Conservation (phyloP, 2,329 filamentous ascomycete species). For the Clonostachys sp. region DNA sequence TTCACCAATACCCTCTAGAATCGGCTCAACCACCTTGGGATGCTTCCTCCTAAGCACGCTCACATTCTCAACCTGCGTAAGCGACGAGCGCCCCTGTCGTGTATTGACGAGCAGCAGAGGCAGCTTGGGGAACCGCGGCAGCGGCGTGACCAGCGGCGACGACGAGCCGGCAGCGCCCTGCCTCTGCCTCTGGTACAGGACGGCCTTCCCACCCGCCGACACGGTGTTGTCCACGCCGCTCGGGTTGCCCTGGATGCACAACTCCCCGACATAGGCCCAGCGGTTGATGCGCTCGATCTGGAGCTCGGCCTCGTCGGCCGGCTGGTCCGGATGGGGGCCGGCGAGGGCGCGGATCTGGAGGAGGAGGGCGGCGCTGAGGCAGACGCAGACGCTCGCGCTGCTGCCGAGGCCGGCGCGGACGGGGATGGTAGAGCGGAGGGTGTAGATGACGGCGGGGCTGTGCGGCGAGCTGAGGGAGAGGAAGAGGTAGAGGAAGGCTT, state of each 20-base stretch:
- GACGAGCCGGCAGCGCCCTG: conserved; percentile 68
- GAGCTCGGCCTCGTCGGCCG: conserved; percentile 76
- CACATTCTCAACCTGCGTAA: conserved; percentile 83
- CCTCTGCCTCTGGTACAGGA: conserved; percentile 79
- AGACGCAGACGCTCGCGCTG: conserved; percentile 91
- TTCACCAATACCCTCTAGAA: conserved; percentile 81
- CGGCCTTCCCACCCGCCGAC: conserved; percentile 86
- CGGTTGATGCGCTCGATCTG: conserved; percentile 95
- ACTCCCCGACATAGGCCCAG: conserved; percentile 95
- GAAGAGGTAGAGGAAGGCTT: conserved; percentile 89
- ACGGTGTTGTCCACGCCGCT: conserved; percentile 98
- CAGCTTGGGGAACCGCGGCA: conserved; percentile 88
- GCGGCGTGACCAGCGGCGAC: conserved; percentile 68
- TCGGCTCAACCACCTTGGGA: conserved; percentile 71
- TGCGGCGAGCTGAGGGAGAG: conserved; percentile 77
- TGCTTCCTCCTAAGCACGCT: conserved; percentile 65
- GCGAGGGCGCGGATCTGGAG: conserved; percentile 84
- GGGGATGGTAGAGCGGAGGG: conserved; percentile 87
- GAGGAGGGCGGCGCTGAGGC: conserved; percentile 77
- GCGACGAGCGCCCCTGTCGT: conserved; percentile 79
- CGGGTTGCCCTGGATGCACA: conserved; percentile 96
- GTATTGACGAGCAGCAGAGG: conserved; percentile 90
- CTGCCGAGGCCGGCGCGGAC: conserved; percentile 91
- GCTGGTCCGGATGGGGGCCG: conserved; percentile 89
- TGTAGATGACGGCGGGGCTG: conserved; percentile 81